These are phyloP conservation scores for Cyberlindnera maritima DNA, from an alignment of 805 yeast species.

Conservation along the genomic window DNA sequence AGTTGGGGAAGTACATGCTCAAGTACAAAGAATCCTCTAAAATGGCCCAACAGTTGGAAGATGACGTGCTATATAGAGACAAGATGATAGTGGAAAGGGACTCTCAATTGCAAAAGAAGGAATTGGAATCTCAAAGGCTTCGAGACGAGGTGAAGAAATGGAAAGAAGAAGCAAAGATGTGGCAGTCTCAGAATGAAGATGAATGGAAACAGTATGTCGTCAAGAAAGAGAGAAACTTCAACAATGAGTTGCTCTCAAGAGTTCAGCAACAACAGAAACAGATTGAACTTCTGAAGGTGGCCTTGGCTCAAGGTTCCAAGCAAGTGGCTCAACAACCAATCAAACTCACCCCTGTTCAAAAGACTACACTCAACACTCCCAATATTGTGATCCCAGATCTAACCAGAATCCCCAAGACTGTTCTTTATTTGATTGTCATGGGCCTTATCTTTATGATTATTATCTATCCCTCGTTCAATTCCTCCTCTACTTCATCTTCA, in stretches of 20 bases:
- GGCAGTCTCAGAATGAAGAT: constrained; percentile 9
- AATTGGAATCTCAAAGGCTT: constrained; percentile 5
- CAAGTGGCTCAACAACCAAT: not conserved
- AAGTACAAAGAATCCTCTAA: constrained; percentile 9
- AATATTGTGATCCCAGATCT: not conserved
- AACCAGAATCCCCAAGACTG: not conserved
- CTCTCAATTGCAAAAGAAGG: constrained; percentile 9
- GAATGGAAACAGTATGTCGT: constrained; percentile 5
- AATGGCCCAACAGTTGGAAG: constrained; percentile 16
- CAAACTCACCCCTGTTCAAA: not conserved
- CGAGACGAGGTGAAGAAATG: constrained; percentile 11
- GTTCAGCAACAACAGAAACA: constrained; percentile 20
- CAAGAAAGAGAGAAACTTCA: constrained; percentile 12
- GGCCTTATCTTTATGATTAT: not conserved
- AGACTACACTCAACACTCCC: too few relatives aligned
- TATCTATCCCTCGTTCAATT: not conserved
- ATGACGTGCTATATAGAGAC: constrained; percentile 26
- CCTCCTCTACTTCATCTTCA: not conserved
- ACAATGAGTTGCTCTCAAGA: constrained; percentile 17
- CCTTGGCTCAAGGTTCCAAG: constrained; percentile 9
- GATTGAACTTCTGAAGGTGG: constrained; percentile 13
- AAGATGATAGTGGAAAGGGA: constrained; percentile 19
- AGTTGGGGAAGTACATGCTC: constrained; percentile 7
- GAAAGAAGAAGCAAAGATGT: constrained; percentile 8
- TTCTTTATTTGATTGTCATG: not conserved